Evolutionary conservation across 768 basidiomycete species (phyloP).

Genomic region (Clavulina sp.): DNA sequence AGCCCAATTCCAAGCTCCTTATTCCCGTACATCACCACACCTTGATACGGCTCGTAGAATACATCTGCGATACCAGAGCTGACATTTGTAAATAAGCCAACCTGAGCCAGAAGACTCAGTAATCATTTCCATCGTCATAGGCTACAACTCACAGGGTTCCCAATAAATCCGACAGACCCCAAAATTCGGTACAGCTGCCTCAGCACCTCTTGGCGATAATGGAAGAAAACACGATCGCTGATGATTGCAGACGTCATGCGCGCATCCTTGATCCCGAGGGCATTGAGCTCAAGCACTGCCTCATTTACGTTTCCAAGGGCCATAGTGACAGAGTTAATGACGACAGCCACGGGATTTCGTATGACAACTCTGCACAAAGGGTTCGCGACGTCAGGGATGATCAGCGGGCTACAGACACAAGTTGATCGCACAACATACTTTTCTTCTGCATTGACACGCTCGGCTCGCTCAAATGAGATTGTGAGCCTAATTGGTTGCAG

Average conservation of each 20-base stretch:
- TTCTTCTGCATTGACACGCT: constrained; percentile 79
- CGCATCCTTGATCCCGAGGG: constrained; percentile 87
- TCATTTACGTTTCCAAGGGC: constrained; percentile 93
- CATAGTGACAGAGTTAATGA: constrained; percentile 91
- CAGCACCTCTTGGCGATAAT: constrained; percentile 85
- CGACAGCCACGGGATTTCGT: constrained; percentile 81
- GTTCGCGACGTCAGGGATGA: not conserved
- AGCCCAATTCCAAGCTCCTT: constrained; percentile 87
- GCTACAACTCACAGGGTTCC: constrained; percentile 11
- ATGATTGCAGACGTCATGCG: constrained; percentile 73
- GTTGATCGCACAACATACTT: constrained; percentile 37
- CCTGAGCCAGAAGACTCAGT: not conserved
- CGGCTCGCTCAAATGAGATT: constrained; percentile 94
- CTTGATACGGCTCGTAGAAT: constrained; percentile 96
- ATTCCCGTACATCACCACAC: constrained; percentile 91
- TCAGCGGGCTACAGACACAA: not conserved
- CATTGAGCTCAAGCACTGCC: constrained; percentile 85
- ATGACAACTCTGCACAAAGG: constrained; percentile 16
- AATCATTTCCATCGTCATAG: constrained; percentile 20
- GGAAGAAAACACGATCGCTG: constrained; percentile 66
- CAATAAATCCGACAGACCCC: constrained; percentile 86
- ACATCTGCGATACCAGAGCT: constrained; percentile 96
- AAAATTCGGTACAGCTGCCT: constrained; percentile 91
- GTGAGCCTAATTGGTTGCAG: constrained; percentile 86
- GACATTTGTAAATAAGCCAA: constrained; percentile 95